A percentile compares a stretch with the other conserved stretches of the same genome.
Conservation (phyloP, 352 stramenopile species). For the Phytophthora pini region DNA sequence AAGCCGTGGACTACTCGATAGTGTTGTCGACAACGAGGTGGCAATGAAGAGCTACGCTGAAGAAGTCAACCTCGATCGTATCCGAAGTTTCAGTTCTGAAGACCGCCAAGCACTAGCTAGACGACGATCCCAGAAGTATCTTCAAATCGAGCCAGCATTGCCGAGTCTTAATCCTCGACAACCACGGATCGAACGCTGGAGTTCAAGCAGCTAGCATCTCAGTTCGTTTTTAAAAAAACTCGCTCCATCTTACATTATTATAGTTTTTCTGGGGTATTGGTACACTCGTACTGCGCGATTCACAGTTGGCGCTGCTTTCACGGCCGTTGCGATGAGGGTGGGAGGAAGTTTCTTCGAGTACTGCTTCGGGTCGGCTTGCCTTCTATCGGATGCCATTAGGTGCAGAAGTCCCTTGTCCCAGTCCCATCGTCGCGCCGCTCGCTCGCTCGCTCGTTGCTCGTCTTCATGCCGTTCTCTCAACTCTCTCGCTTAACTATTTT, state of each 20-base stretch:
- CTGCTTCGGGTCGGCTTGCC: constrained; percentile 14
- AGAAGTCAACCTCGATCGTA: constrained; percentile 36
- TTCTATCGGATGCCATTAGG: constrained; percentile 30
- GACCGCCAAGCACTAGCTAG: constrained; percentile 32
- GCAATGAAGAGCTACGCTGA: constrained; percentile 42
- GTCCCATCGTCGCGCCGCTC: constrained; percentile 23
- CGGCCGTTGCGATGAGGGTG: constrained; percentile 10
- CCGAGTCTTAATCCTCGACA: constrained; percentile 20
- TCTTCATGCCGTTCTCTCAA: constrained; percentile 31
- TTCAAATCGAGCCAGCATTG: constrained; percentile 10
- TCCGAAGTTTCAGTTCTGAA: constrained; percentile 33
- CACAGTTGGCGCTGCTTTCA: constrained; percentile 37
- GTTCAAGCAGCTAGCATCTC: constrained; percentile 2
- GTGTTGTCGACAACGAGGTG: constrained; percentile 34
- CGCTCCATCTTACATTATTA: constrained; percentile 55
- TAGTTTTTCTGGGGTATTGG: constrained; percentile 45
- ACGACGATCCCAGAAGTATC: constrained; percentile 1
- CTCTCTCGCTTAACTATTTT: constrained; percentile 29
- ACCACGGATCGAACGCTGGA: constrained; percentile 21
- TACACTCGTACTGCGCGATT: constrained; percentile 48
- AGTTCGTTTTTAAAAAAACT: constrained; percentile 42
- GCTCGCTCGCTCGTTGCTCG: constrained; percentile 38
- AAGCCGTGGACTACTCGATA: constrained; percentile 16
- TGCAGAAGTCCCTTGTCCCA: constrained; percentile 7
- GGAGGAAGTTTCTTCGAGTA: constrained; percentile 4